Evolutionary conservation across 2,329 filamentous ascomycete genomes (phyloP), one percentile per base, ranked within the genome.

Genomic region (Colletotrichum sp.): DNA sequence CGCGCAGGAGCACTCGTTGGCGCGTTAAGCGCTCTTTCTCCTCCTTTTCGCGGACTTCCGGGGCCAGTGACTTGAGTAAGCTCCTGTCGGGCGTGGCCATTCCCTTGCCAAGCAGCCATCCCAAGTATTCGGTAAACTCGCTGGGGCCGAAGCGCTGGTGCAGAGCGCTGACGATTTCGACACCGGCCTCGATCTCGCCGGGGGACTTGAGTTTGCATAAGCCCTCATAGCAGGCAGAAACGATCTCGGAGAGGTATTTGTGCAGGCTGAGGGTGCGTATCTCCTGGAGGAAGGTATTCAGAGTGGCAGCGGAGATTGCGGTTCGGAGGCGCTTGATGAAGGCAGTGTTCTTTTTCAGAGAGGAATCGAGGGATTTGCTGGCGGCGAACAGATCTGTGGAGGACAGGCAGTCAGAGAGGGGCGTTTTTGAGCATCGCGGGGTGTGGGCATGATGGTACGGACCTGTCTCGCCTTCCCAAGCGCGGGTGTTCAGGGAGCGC

Each of bases 311-410:
- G 78, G 94, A 96, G 78, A 98, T 93, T 76, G 95, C 95, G 74
- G 96, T 98, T 80, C 96, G 95, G 71, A 98, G 90, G 81, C 96
- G 95, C 86, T 98, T 98, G 83, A 98, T 98, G 84, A 98, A 98
- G 79, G 96, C 96, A 6, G 96, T 98, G 81, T 98, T 98, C 89
- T 98, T 98, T 88, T 98, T 98, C 84, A 98, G 90, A 67, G 96
- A 97, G 68, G 96, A 98, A 85, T 98, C 96, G 82, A 98, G 93
- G 34, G 94, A 94, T 82, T 91, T 91, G 84, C 92, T 93, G 79
- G 97, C 93, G 70, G 91, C 86, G 82, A 97, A 95, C 77, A 97
- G 87, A 88, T 95, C 96, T 97, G 66, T 38, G 61, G 56, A 67
- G 70, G 62, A 77, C 72, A 55, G 26, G 21, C 30, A 62, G 60